Percentiles rank a stretch among this genome's conserved stretches.
These are phyloP conservation scores for Mariannaea elegans DNA, from an alignment of 2,329 filamentous ascomycete genomes.

Conservation along the genomic window DNA sequence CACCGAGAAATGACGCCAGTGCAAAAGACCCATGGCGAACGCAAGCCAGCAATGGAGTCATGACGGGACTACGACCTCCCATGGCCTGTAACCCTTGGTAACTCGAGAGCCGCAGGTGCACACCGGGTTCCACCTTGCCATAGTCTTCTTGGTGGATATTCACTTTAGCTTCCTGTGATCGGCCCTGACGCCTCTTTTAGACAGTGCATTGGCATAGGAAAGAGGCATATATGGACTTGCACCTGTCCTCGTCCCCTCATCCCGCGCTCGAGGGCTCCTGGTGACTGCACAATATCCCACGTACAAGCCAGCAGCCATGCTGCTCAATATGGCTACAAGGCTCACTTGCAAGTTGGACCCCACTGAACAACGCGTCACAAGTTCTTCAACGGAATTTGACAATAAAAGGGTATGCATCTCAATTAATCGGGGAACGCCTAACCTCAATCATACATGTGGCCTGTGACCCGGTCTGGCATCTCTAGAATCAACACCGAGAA, in stretches of 20 bases:
- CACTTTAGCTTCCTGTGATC: neutral
- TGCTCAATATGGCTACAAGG: neutral
- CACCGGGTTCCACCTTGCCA: constrained; percentile 15
- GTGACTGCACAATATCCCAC: neutral
- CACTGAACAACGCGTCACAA: neutral
- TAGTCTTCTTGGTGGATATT: neutral
- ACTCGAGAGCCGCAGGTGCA: constrained; percentile 10
- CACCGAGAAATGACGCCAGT: constrained; percentile 29
- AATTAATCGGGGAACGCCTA: constrained; percentile 59
- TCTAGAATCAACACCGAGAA: constrained; percentile 30
- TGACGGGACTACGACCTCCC: neutral
- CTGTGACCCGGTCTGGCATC: constrained; percentile 40
- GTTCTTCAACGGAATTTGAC: neutral
- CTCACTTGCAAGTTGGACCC: neutral
- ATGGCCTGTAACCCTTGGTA: constrained; percentile 9
- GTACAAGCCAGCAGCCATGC: neutral
- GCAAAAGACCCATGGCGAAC: constrained; percentile 23
- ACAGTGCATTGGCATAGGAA: constrained; percentile 5
- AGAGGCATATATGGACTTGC: neutral
- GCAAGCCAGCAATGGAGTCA: constrained; percentile 1
- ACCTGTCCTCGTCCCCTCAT: neutral
- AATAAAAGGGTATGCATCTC: constrained; percentile 44
- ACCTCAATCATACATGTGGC: constrained; percentile 56
- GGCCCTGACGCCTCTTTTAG: neutral
- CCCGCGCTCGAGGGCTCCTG: neutral